These are phyloP conservation scores for Diaporthe citriasiana DNA, from an alignment of 2,329 filamentous ascomycete genomes.

Conservation along the genomic window DNA sequence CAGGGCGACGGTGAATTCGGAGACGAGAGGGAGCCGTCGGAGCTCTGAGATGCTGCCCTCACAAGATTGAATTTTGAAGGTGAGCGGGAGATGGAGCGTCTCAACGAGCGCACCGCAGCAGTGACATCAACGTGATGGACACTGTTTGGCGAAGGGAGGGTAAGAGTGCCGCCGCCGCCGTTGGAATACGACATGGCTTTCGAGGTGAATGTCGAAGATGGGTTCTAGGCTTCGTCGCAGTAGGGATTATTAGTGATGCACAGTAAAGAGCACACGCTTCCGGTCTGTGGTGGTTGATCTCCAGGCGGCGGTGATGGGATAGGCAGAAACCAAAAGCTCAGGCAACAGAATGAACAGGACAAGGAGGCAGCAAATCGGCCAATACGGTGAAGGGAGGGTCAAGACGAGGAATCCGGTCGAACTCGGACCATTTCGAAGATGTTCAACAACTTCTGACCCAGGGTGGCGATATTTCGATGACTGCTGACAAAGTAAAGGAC, in stretches of 20 bases:
- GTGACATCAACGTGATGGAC: slow-evolving; percentile 83
- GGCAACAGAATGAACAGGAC: slow-evolving; percentile 18
- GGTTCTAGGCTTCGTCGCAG: slow-evolving; percentile 18
- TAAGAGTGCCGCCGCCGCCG: slow-evolving; percentile 80
- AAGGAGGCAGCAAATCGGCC: slow-evolving; percentile 8
- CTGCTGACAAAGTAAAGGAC: slow-evolving; percentile 31
- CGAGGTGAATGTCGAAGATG: not conserved
- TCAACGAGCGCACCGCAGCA: slow-evolving; percentile 83
- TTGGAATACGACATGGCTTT: slow-evolving; percentile 70
- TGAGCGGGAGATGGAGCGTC: slow-evolving; percentile 92
- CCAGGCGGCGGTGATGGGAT: slow-evolving; percentile 5
- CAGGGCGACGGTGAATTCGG: slow-evolving; percentile 70
- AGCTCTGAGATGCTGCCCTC: slow-evolving; percentile 62
- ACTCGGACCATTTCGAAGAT: slow-evolving; percentile 41
- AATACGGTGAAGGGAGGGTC: not conserved
- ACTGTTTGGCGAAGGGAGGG: slow-evolving; percentile 88
- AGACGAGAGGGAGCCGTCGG: slow-evolving; percentile 66
- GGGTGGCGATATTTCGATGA: slow-evolving; percentile 29
- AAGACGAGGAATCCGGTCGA: slow-evolving; percentile 2
- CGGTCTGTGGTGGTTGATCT: slow-evolving; percentile 7
- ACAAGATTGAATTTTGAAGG: slow-evolving; percentile 86
- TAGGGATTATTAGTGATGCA: not conserved
- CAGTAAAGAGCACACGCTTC: not conserved
- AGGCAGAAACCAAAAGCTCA: slow-evolving; percentile 27
- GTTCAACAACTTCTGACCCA: slow-evolving; percentile 20